These are phyloP conservation scores for Xerocomus brunneocitrinus DNA, from an alignment of 768 basidiomycete species.

Conservation along the genomic window DNA sequence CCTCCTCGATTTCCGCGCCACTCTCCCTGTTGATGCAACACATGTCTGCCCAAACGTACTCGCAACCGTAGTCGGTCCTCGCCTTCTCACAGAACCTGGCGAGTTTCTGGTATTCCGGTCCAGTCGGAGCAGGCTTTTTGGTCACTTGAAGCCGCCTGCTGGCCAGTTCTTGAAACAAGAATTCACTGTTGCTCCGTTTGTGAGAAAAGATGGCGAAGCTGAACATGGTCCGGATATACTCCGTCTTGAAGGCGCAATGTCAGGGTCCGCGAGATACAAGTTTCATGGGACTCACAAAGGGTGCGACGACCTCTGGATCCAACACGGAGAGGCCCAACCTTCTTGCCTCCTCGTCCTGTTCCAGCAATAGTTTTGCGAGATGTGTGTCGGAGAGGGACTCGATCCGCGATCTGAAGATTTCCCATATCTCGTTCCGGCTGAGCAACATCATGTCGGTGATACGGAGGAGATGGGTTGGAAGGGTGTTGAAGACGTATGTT, in stretches of 20 bases:
- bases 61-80: constrained; percentile 18
- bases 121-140: constrained; percentile 12
- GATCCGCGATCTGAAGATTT: constrained; percentile 17
- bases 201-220: constrained; percentile 27
- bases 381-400: constrained; percentile 20
- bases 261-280: not conserved
- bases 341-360: constrained; percentile 22
- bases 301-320: constrained; percentile 17
- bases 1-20: constrained; percentile 26
- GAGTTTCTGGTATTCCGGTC: constrained; percentile 24
- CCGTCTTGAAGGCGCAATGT: constrained; percentile 10
- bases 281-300: constrained; percentile 15
- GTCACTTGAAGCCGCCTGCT: constrained; percentile 11
- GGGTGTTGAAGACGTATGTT: constrained; percentile 22
- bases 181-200: constrained; percentile 23
- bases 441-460: constrained; percentile 20
- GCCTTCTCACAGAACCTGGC: constrained; percentile 27
- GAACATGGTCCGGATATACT: constrained; percentile 16
- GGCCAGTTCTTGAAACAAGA: constrained; percentile 20
- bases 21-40: constrained; percentile 28
- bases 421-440: constrained; percentile 19
- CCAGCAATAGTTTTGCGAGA: constrained; percentile 20
- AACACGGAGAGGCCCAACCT: constrained; percentile 17
- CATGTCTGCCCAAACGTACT: constrained; percentile 28
- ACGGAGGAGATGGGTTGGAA: constrained; percentile 23